Conservation (phyloP, 345 rosid genomes). For the Moringa oleifera region DNA sequence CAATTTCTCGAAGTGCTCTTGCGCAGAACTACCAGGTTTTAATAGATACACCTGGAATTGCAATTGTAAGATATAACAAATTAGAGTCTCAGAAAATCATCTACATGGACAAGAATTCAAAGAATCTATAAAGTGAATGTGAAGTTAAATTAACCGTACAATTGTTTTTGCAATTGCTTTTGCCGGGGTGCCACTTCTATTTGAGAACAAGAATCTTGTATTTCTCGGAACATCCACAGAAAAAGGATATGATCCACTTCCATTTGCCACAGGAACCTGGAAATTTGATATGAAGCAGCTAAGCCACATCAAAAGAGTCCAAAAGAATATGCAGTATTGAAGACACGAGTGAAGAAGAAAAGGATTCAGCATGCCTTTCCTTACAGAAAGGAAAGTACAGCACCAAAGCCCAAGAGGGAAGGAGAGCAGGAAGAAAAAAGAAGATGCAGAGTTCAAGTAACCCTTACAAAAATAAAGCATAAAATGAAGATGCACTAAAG, state of each 20-base stretch:
- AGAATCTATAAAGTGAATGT: conserved; percentile 12
- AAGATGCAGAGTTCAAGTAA: no score
- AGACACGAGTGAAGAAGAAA: no score
- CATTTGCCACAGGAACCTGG: conserved; percentile 98
- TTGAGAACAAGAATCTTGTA: conserved; percentile 90
- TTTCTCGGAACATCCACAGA: conserved; percentile 89
- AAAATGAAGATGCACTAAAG: no score
- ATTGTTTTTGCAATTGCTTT: conserved; percentile 84
- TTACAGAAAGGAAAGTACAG: no score
- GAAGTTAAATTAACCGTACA: conserved; percentile 45
- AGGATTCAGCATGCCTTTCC: no score
- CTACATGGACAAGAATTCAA: conserved; percentile 13
- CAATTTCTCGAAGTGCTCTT: conserved; percentile 75
- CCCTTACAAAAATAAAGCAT: no score
- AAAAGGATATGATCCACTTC: conserved; percentile 91
- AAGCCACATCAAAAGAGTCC: conserved; percentile 3
- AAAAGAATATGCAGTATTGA: no score
- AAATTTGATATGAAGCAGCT: conserved; percentile 15
- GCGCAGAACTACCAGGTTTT: conserved; percentile 69
- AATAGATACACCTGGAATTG: conserved; percentile 73
- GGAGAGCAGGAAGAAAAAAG: no score
- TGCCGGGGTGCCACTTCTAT: conserved; percentile 72
- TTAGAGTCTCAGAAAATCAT: conserved; percentile 17
- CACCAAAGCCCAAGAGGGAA: no score
- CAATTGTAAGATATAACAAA: conserved; percentile 16